Conservation (phyloP, 805 yeast genomes). For the Saturnispora gosingensis region DNA sequence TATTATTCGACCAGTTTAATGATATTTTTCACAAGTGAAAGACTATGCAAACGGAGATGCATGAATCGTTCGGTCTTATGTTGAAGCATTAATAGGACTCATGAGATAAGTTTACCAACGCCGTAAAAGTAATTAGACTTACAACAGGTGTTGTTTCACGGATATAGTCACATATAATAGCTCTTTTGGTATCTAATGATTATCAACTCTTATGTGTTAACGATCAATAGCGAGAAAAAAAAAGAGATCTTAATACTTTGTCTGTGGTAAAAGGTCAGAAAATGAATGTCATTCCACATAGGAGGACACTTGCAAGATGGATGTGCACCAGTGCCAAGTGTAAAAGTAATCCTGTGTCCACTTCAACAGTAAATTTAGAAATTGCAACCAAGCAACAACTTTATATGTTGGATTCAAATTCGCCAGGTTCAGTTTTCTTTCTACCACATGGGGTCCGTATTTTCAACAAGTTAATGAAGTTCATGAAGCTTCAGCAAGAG, state of each 20-base stretch:
- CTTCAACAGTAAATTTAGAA: slow-evolving; percentile 28
- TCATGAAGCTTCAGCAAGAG: slow-evolving; percentile 79
- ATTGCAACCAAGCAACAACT: slow-evolving; percentile 63
- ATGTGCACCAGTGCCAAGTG: not conserved
- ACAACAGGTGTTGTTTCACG: too few species aligned
- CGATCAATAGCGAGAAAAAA: not conserved
- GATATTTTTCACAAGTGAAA: too few species aligned
- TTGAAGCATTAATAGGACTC: too few species aligned
- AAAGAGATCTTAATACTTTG: not conserved
- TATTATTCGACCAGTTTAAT: too few species aligned
- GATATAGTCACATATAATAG: too few species aligned
- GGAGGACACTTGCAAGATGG: not conserved
- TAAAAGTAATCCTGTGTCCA: slow-evolving; percentile 11
- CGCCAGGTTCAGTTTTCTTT: slow-evolving; percentile 91
- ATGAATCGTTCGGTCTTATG: too few species aligned
- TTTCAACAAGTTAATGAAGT: slow-evolving; percentile 66
- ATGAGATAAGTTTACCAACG: too few species aligned
- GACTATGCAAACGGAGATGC: too few species aligned
- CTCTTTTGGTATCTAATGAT: too few species aligned
- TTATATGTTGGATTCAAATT: slow-evolving; percentile 65
- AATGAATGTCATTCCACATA: not conserved
- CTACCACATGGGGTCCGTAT: slow-evolving; percentile 87
- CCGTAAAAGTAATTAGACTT: too few species aligned
- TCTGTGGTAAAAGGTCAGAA: not conserved
- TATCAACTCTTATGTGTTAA: too few species aligned